Evolutionary conservation across 2,329 filamentous ascomycete genomes (phyloP), one percentile per base, ranked within the genome.

Genomic region (Trichoderma sp.): DNA sequence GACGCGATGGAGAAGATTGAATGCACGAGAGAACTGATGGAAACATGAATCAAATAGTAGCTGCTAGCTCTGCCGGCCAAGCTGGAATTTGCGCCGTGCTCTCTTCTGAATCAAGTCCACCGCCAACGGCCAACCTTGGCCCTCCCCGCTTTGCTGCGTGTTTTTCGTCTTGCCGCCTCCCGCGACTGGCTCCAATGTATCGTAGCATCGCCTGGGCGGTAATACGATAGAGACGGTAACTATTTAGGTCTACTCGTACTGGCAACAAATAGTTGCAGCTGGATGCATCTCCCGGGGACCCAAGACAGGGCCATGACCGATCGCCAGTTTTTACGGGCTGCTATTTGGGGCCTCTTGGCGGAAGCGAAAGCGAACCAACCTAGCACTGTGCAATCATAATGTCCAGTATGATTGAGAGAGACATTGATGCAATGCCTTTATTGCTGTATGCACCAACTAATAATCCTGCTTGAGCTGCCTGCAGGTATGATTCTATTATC

Each of bases 81-180:
- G 66, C 66, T 69, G 56, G 28, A 53, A 32, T 69, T 69, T 69
- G 66, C 66, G 66, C 56, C 66, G 51, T 58, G 36, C 24, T 47
- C 58, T n/a, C n/a, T n/a, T n/a, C n/a, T n/a, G n/a, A n/a, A n/a
- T n/a, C n/a, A n/a, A n/a, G 26, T 58, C 66, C 66, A 69, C 66
- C 56, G 36, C 14, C 39, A n/a, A 26, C 30, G 26, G 24, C 8
- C 3, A 28, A n/a, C 60, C 34, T 28, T 18, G 32, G 34, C 15
- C 36, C 26, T 34, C 63, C 64, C 64, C 63, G 63, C 63, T 64
- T 64, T 39, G 61, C 30, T 66, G 63, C 47, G 63, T 39, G 21
- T 21, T 39, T 39, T 56, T 58, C 56, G 26, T 58, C 56, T 58
- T 30, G 43, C 56, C 53, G 53, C 53, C 43, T 53, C n/a, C 12